Evolutionary conservation across 2,329 filamentous ascomycete species (phyloP), one percentile per base, ranked within the genome.

Genomic region (Stagonosporopsis rhizophila): DNA sequence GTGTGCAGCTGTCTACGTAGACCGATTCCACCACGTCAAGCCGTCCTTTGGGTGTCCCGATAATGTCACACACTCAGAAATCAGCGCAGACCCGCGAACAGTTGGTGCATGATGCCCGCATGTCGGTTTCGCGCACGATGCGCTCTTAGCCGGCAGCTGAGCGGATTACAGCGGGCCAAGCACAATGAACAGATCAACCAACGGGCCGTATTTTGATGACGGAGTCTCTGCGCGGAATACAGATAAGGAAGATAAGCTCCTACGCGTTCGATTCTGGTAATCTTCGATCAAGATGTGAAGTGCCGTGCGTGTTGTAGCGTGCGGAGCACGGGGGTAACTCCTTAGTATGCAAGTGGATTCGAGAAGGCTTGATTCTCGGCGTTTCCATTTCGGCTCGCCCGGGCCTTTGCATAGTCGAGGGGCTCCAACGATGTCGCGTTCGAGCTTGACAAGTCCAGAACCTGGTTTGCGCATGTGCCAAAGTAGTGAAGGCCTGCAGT

Each of bases 161-260:
- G 44, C 51, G 51, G 51, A 19, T 54, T 54, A 11, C 17, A 3
- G 20, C 51, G 51, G 51, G 44, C 44, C 30, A 48, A n/a, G 25
- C 37, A 38, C n/a, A 8, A 17, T 23, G 15, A 14, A 28, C 4
- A 9, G 11, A 19, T 30, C 8, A 19, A 12, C 51, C 27, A 23
- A 12, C 28, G 7, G 20, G 20, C 30, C 14, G n/a, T 32, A 32
- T 32, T 44, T 54, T 38, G 39, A 54, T 38, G 38, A 34, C 40
- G 44, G 14, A 23, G 11, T 15, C 14, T 30, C 25, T 38, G 28
- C 30, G 44, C 23, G 32, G 32, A 48, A 23, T n/a, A 37, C 7
- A 54, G 51, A 54, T 54, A 54, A 54, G 51, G 15, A 17, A 28
- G 51, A 54, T 54, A 54, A 54, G 38, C 23, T 17, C 4, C 38